Conservation (phyloP, 2,329 filamentous ascomycete genomes). For the Ophiostoma ulmi region DNA sequence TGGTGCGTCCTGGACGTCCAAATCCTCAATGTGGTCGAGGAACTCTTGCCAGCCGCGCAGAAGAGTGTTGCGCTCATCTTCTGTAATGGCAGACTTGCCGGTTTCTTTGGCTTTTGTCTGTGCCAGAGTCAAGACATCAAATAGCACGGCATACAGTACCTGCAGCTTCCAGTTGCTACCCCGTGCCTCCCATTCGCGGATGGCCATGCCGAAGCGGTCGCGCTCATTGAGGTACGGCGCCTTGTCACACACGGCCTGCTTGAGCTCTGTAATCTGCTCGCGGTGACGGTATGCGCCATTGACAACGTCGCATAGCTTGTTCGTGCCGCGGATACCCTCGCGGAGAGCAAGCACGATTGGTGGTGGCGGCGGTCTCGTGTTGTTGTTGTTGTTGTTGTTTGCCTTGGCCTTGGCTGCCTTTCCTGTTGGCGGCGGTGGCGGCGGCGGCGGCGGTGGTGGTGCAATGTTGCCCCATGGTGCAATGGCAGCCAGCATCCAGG, state of each 20-base stretch:
- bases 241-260: conserved; percentile 46
- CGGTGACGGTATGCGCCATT: conserved; percentile 28
- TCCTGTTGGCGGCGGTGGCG: conserved; percentile 39
- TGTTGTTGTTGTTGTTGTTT: conserved; percentile 7
- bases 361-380: conserved; percentile 39
- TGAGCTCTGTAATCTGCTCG: conserved; percentile 34
- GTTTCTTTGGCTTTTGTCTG: neutral
- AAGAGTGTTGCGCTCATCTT: conserved; percentile 42
- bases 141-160: conserved; percentile 60
- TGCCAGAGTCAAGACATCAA: conserved; percentile 49
- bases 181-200: conserved; percentile 63
- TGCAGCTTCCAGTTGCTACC: conserved; percentile 65
- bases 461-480: conserved; percentile 62
- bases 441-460: conserved; percentile 36
- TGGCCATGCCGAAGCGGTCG: conserved; percentile 66
- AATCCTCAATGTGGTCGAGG: conserved; percentile 48
- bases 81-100: conserved; percentile 18
- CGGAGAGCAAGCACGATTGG: conserved; percentile 60
- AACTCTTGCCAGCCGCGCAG: conserved; percentile 50
- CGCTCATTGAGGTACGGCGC: conserved; percentile 47
- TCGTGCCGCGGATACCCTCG: conserved; percentile 75
- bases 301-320: conserved; percentile 66
- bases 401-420: conserved; percentile 13
- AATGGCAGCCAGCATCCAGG: conserved; percentile 72
- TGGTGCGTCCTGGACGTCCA: conserved; percentile 55